A percentile compares a stretch with the other conserved stretches of the same genome.
Evolutionary conservation across 306 rosid genomes (phyloP).

Genomic region (Cicer chorassanicum): DNA sequence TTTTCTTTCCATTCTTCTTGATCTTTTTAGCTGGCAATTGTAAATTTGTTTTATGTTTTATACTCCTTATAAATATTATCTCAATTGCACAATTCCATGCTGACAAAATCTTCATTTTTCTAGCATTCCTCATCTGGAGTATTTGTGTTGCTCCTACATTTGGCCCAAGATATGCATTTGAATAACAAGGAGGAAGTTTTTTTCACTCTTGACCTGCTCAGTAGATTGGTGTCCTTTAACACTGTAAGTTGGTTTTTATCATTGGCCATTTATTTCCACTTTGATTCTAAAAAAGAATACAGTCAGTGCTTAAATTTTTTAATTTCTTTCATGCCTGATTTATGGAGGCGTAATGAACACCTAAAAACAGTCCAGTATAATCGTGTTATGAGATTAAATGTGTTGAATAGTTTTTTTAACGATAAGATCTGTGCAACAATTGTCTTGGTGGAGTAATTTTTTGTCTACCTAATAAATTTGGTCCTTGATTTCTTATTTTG

Average conservation of each 20-base stretch:
- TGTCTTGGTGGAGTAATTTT: slow-evolving; percentile 23
- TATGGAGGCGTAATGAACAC: not conserved
- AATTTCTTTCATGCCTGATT: slow-evolving; percentile 30
- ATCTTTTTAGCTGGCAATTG: slow-evolving; percentile 19
- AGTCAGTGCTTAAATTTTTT: slow-evolving; percentile 28
- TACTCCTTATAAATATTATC: slow-evolving; percentile 39
- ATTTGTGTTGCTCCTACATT: slow-evolving; percentile 73
- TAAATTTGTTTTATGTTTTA: slow-evolving; percentile 25
- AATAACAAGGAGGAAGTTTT: slow-evolving; percentile 66
- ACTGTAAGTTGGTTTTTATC: slow-evolving; percentile 59
- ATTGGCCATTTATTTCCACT: slow-evolving; percentile 41
- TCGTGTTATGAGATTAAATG: slow-evolving; percentile 21
- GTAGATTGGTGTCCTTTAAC: slow-evolving; percentile 78
- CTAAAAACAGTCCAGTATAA: not conserved
- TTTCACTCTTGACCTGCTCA: slow-evolving; percentile 78
- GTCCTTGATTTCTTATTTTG: slow-evolving; percentile 25
- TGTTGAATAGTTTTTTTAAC: slow-evolving; percentile 24
- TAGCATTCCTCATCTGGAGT: slow-evolving; percentile 79
- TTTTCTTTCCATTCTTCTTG: slow-evolving; percentile 19
- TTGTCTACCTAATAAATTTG: slow-evolving; percentile 30
- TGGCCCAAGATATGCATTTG: slow-evolving; percentile 71
- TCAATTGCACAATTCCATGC: slow-evolving; percentile 32
- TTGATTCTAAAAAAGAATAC: slow-evolving; percentile 24
- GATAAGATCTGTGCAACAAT: slow-evolving; percentile 2
- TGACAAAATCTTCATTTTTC: slow-evolving; percentile 48